Evolutionary conservation across 208 protist species (phyloP).

Genomic region (Vickermania spadyakhi): DNA sequence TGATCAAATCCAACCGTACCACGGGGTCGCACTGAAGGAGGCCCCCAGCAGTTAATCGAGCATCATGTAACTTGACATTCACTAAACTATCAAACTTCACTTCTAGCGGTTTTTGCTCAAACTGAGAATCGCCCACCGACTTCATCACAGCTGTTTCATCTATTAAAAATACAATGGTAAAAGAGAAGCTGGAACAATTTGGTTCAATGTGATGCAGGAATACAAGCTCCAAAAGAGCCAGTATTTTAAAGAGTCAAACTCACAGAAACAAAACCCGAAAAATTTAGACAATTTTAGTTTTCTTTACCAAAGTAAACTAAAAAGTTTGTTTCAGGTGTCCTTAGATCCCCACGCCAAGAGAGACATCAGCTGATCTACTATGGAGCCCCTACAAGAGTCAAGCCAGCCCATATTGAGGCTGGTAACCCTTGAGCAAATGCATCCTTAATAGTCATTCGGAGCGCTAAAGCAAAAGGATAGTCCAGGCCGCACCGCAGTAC

Average conservation of each 20-base stretch:
- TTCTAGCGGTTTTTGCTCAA: slow-evolving; percentile 15
- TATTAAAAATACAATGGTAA: too few species aligned
- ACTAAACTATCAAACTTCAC: slow-evolving; percentile 65
- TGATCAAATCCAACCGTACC: slow-evolving; percentile 52
- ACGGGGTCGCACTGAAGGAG: slow-evolving; percentile 68
- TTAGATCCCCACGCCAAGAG: too few species aligned
- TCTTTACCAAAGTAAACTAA: too few species aligned
- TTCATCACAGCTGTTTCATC: too few species aligned
- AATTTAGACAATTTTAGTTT: too few species aligned
- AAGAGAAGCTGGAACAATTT: too few species aligned
- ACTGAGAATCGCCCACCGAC: too few species aligned
- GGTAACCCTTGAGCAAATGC: slow-evolving; percentile 20
- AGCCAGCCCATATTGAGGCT: slow-evolving; percentile 45
- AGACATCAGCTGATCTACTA: slow-evolving; percentile 12
- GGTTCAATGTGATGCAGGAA: too few species aligned
- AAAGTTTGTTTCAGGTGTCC: too few species aligned
- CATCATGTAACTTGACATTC: slow-evolving; percentile 59
- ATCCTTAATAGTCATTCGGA: slow-evolving; percentile 48
- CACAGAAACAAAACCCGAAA: too few species aligned
- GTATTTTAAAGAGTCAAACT: too few species aligned
- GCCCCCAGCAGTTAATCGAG: slow-evolving; percentile 60
- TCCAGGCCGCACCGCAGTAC: slow-evolving; percentile 32
- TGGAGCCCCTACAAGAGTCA: slow-evolving; percentile 67
- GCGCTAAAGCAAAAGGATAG: slow-evolving; percentile 62
- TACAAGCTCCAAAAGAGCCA: too few species aligned